These are phyloP conservation scores for Dalbergia cultrata DNA, from an alignment of 306 rosid genomes.

Conservation along the genomic window DNA sequence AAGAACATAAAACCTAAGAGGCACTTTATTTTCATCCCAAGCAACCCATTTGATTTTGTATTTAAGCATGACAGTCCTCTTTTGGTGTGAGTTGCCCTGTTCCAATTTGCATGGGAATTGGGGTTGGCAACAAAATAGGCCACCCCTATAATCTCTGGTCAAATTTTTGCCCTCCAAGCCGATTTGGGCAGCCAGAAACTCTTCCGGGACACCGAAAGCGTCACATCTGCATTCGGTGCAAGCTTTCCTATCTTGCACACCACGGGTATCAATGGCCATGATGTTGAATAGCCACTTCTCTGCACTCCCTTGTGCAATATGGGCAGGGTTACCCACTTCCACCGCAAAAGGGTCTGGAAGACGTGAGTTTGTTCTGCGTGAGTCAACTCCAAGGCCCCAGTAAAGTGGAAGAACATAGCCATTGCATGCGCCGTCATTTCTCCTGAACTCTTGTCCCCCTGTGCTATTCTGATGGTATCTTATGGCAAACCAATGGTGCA, in stretches of 20 bases:
- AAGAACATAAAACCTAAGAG: slow-evolving; percentile 27
- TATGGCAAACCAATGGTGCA: background rate
- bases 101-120: background rate
- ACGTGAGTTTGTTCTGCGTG: background rate
- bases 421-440: background rate
- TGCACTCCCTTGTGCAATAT: background rate
- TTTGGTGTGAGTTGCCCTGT: background rate
- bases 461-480: background rate
- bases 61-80: background rate
- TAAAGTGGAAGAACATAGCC: background rate
- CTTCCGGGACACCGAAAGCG: background rate
- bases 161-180: background rate
- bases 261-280: background rate
- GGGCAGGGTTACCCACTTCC: background rate
- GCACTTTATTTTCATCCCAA: slow-evolving; percentile 6
- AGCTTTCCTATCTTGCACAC: background rate
- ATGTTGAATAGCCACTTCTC: background rate
- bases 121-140: background rate
- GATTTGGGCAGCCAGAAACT: background rate
- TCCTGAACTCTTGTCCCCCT: background rate
- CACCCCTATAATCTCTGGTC: background rate
- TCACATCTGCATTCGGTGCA: background rate
- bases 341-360: background rate
- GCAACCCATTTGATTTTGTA: slow-evolving; percentile 31
- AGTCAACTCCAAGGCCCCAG: background rate